A percentile compares a stretch with the other conserved stretches of the same genome.
Conservation (phyloP, 176 grass and related monocot genomes). For the Dactylis glomerata region DNA sequence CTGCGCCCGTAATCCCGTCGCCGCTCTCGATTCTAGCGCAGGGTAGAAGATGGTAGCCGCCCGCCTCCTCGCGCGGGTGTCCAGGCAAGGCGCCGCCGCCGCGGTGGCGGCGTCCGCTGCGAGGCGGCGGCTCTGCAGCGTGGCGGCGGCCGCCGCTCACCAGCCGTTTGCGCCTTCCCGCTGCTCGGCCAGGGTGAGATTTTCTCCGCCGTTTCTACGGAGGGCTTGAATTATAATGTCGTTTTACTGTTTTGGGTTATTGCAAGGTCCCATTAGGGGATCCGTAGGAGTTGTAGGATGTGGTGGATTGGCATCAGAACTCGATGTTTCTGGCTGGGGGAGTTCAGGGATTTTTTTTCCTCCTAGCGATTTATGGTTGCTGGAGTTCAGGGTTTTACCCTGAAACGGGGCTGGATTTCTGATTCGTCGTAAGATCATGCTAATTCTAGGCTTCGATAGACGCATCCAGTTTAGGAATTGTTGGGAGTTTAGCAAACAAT, state of each 20-base stretch:
- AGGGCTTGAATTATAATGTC: no score
- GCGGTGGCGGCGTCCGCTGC: not conserved
- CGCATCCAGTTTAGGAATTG: not conserved
- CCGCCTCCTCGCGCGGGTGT: slow-evolving; percentile 21
- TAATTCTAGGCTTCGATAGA: not conserved
- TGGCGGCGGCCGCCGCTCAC: not conserved
- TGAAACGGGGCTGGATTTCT: not conserved
- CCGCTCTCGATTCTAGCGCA: not conserved
- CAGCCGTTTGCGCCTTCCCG: slow-evolving; percentile 8
- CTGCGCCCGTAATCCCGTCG: not conserved
- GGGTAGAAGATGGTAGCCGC: slow-evolving; percentile 25
- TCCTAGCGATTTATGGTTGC: not conserved
- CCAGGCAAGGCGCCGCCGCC: slow-evolving; percentile 19
- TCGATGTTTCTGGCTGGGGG: not conserved
- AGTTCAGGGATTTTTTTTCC: not conserved
- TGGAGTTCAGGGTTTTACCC: not conserved
- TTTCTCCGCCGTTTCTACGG: not conserved
- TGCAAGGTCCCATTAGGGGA: not conserved
- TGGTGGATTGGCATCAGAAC: not conserved
- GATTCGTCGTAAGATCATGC: not conserved
- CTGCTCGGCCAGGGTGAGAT: slow-evolving; percentile 1
- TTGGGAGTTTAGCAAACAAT: not conserved
- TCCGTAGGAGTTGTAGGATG: not conserved
- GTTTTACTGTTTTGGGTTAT: not conserved
- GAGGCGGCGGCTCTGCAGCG: not conserved